Evolutionary conservation across 441 rosid species (phyloP), one percentile per base, ranked within the genome.

Genomic region (Viola pubescens): DNA sequence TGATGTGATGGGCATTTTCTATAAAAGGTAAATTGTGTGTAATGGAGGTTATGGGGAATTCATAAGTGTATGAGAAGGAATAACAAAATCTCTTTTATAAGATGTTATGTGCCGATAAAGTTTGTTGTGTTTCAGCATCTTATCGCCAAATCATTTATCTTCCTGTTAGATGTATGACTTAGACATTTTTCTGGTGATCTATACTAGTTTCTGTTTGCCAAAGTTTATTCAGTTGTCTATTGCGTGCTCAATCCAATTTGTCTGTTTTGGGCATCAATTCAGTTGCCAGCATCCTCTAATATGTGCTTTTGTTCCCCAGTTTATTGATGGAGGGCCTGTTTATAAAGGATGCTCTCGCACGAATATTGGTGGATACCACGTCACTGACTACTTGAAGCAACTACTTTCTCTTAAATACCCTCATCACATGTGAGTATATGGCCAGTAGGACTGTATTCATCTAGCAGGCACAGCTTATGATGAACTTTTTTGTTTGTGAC

Each of bases 381-480:
- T 87, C 67, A 91, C 97, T 40, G 95, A 91, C 73, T 78, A 83
- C 64, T 66, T 91, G 71, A 91, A 89, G 82, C 98, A 91, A 68
- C 94, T 89, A 62, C 88, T 89, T 75, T 83, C 98, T 39, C 95
- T 92, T 16, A 89, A 89, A 64, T 81, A 87, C 67, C 97, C 97
- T 74, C 87, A 85, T 70, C 97, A 89, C 68, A 76, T 76, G 98
- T 89, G 66, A 80, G 86, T 73, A 52, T 55, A 52, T 57, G 44
- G 64, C 48, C 43, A 37, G 48, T 68, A 64, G 44, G 59, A 43
- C 66, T 56, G 48, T 51, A 19, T 62, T 53, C 60, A 50, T 41
- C 37, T 26, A 34, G 11, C 55, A 11, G 40, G 34, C n/a, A n/a
- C 45, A 48, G 10, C 37, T 45, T 16, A 9, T 58, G 34, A 38